Conservation (phyloP, 805 yeast species). For the Candida railenensis region DNA sequence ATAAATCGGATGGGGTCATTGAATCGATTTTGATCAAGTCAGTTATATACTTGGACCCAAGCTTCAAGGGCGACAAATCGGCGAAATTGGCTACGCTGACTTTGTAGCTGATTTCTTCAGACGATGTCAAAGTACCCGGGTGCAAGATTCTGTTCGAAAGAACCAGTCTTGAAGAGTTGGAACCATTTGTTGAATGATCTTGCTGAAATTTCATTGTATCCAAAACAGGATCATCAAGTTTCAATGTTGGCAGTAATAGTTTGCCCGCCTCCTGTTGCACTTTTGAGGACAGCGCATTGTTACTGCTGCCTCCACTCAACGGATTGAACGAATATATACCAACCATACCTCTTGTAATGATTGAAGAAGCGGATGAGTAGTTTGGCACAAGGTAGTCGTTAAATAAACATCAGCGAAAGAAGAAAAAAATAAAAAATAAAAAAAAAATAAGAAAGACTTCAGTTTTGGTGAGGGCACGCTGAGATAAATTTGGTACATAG, state of each 20-base stretch:
- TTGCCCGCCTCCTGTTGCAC: conserved; percentile 10
- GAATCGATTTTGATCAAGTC: conserved; percentile 58
- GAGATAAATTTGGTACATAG: background rate
- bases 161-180: conserved; percentile 19
- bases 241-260: conserved; percentile 32
- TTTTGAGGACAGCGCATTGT: background rate
- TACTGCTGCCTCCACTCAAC: background rate
- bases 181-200: conserved; percentile 14
- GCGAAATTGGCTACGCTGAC: conserved; percentile 50
- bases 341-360: background rate
- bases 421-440: background rate
- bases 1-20: conserved; percentile 56
- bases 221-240: conserved; percentile 23
- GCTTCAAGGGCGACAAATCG: conserved; percentile 49
- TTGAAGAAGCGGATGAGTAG: background rate
- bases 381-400: too few species aligned
- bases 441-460: background rate
- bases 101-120: conserved; percentile 42
- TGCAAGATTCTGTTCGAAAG: conserved; percentile 31
- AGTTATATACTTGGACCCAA: conserved; percentile 65
- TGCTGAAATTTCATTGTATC: conserved; percentile 32
- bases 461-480: background rate
- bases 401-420: too few species aligned
- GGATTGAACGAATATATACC: background rate
- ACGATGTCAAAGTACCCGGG: conserved; percentile 32